phyloP scores from a whole-genome alignment of 164 flowering plant genomes.

The Houttuynia cordata region DNA sequence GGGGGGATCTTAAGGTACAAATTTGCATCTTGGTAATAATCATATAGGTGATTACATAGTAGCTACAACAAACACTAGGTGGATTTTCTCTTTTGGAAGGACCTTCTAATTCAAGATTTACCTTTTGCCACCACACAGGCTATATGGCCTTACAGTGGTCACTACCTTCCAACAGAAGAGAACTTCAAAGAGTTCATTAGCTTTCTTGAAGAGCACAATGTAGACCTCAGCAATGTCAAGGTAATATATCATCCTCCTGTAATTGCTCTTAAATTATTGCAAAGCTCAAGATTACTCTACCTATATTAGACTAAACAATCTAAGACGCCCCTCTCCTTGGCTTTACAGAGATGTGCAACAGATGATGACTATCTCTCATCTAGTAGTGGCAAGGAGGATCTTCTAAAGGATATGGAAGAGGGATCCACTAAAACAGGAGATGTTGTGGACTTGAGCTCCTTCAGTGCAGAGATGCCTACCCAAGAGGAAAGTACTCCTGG shows the following conservation, averaged over 20 bases:
- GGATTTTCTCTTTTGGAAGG: neutral
- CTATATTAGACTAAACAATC: neutral
- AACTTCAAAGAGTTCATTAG: conserved; percentile 51
- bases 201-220: conserved; percentile 47
- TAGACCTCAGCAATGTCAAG: conserved; percentile 63
- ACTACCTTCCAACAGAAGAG: conserved; percentile 72
- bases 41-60: neutral
- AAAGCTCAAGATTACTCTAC: neutral
- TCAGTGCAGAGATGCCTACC: neutral
- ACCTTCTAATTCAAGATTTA: neutral
- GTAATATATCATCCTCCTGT: conserved; percentile 15
- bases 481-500: neutral
- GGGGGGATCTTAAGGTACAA: conserved; percentile 54
- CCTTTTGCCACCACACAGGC: conserved; percentile 27
- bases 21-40: too few relatives aligned
- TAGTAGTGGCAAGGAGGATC: neutral
- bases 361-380: conserved; percentile 40
- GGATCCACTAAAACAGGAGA: too few relatives aligned
- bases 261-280: neutral
- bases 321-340: neutral
- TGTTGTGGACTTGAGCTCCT: neutral
- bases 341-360: conserved; percentile 44
- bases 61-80: too few relatives aligned
- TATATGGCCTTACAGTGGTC: conserved; percentile 81
- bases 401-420: neutral